These are phyloP conservation scores for Tuber magnatum DNA, from an alignment of 495 filamentous ascomycete genomes.

Conservation along the genomic window DNA sequence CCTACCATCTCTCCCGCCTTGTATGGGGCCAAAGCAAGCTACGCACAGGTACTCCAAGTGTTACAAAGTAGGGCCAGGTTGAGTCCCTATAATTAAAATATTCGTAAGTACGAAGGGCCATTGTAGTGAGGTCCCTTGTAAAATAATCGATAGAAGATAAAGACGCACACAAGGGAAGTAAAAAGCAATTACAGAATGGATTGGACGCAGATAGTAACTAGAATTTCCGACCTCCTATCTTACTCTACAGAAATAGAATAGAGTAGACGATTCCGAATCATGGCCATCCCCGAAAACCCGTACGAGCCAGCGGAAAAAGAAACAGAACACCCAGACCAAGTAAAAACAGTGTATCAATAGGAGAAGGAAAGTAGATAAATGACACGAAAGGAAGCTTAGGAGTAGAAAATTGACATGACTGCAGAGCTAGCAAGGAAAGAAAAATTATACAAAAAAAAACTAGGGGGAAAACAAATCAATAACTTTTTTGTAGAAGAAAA, in stretches of 20 bases:
- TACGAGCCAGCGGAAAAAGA: neutral
- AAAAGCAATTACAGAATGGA: neutral
- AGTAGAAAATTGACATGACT: neutral
- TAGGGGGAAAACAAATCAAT: neutral
- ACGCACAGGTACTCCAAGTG: neutral
- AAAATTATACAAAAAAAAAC: neutral
- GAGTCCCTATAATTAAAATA: neutral
- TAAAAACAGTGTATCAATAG: neutral
- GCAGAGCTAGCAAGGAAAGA: neutral
- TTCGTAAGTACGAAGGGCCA: neutral
- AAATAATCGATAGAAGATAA: neutral
- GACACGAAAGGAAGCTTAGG: neutral
- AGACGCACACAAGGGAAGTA: neutral
- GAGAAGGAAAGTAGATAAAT: neutral
- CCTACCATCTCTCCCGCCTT: neutral
- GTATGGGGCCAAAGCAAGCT: neutral
- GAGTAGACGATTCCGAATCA: neutral
- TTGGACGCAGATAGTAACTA: neutral
- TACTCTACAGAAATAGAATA: neutral
- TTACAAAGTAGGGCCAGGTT: neutral
- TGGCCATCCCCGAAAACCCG: neutral
- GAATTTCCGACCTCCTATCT: neutral
- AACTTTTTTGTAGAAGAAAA: constrained; percentile 1
- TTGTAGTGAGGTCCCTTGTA: neutral
- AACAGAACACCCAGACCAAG: neutral